Evolutionary conservation across 345 rosid genomes (phyloP), one percentile per base, ranked within the genome.

Genomic region (Fremontodendron californicum): DNA sequence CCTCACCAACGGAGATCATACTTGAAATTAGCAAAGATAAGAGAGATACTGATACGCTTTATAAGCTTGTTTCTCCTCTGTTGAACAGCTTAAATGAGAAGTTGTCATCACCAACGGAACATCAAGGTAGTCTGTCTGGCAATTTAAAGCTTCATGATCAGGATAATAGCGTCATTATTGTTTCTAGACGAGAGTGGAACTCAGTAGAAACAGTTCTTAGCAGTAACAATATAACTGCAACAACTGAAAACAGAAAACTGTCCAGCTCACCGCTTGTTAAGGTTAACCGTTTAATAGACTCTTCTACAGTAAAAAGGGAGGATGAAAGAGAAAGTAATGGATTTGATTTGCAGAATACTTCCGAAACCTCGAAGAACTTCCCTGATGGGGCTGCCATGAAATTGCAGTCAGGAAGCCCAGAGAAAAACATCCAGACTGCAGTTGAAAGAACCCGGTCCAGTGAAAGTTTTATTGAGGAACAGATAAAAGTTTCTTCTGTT

Each of bases 81-180:
- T 71, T 71, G 73, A 85, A 86, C 68, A 82, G 71, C 51, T 75
- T 85, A 75, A 82, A 82, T 78, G 80, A 71, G 69, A 81, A 45
- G 35, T 58, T 73, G 62, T 74, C 83, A 65, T 81, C 88, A 61
- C 61, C 70, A 67, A 51, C 70, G 74, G 66, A 81, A 79, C 11
- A 66, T 70, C 79, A 71, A 16, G 60, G 49, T 57, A 79, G 29
- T 74, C 57, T 67, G 52, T 73, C 67, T 69, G 84, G 40, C 40
- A 74, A 77, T 80, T 77, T 82, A 75, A 79, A 82, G 74, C 87
- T 75, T 77, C 77, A 71, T 39, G 83, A 76, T 78, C 84, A 55
- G 67, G 48, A 60, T 65, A 78, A 43, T 46, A 71, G 68, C 48
- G 63, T 63, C 55, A 55, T 15, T 71, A 2, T 37, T 79, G 74